Evolutionary conservation across 331 rosid species (phyloP), one percentile per base, ranked within the genome.

Genomic region (Arachis monticola): DNA sequence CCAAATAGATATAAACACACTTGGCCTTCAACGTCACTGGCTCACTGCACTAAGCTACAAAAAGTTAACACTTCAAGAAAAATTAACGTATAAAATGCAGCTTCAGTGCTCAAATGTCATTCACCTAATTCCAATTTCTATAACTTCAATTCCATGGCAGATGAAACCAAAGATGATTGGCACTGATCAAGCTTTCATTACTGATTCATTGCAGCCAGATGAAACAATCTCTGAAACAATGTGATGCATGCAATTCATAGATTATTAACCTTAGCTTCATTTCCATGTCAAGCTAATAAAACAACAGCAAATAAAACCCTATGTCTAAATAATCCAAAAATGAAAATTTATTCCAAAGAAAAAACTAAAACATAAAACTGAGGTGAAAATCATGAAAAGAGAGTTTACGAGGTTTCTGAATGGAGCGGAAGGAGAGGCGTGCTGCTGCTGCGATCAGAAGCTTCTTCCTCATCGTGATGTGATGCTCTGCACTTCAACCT

Each of bases 391-490:
- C 2, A 27, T 12, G 4, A 48, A 17, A 30, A 74, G 77, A 67
- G 27, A 73, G 30, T 77, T 77, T 59, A 76, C 83, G 35, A 31
- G 53, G 76, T n/a, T 61, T 68, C 55, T 0, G 70, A 50, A 38
- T 70, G 73, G 44, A 48, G 69, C 67, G 68, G 44, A 76, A 45
- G 64, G 72, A 66, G 75, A 60, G 46, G 60, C 38, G 59, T 67
- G 61, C 32, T 10, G 71, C 59, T 7, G 75, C 32, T 17, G 79
- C 27, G 48, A 62, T 27, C 61, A 72, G 84, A 63, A 83, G 64
- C 67, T 63, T 83, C 84, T 76, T 83, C 73, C 17, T 17, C 80
- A 73, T 77, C 48, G 44, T 12, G 58, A 38, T 53, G 56, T 1
- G 17, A 60, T 75, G 38, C 61, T 65, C 48, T 55, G 66, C 38